Evolutionary conservation across 768 basidiomycete species (phyloP).

Genomic region (Neoboletus brunneissimus): DNA sequence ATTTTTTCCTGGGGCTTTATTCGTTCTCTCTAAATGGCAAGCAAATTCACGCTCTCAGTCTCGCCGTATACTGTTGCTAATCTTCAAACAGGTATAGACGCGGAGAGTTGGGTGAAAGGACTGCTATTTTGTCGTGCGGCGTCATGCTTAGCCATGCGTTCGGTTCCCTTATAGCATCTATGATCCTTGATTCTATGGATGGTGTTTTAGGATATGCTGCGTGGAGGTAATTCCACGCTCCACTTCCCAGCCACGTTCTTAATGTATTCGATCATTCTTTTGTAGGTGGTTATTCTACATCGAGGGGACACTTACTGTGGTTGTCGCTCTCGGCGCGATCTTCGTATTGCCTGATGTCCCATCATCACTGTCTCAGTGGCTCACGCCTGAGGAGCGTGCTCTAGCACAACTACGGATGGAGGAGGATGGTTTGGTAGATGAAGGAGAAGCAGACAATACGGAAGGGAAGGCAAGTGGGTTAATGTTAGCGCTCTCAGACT

Average conservation of each 20-base stretch:
- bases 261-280: not conserved
- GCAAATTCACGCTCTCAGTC: conserved; percentile 14
- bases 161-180: conserved; percentile 74
- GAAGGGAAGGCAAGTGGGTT: conserved; percentile 44
- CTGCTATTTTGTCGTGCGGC: conserved; percentile 67
- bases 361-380: conserved; percentile 54
- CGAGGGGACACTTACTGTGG: conserved; percentile 55
- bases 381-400: conserved; percentile 52
- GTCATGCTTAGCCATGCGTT: conserved; percentile 80
- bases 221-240: conserved; percentile 55
- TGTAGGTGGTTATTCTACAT: conserved; percentile 71
- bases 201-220: conserved; percentile 63
- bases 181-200: conserved; percentile 70
- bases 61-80: conserved; percentile 40
- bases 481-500: conserved; percentile 60
- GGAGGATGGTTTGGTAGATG: conserved; percentile 61
- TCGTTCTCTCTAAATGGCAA: conserved; percentile 34
- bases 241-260: not conserved
- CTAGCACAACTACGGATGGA: conserved; percentile 59
- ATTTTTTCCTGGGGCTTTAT: conserved; percentile 66
- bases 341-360: conserved; percentile 78
- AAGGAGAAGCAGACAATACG: conserved; percentile 38
- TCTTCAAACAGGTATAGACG: conserved; percentile 59
- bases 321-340: conserved; percentile 50
- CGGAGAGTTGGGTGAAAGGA: conserved; percentile 66